phyloP scores from a whole-genome alignment of 495 filamentous ascomycete genomes.

The Penicillium egyptiacum region DNA sequence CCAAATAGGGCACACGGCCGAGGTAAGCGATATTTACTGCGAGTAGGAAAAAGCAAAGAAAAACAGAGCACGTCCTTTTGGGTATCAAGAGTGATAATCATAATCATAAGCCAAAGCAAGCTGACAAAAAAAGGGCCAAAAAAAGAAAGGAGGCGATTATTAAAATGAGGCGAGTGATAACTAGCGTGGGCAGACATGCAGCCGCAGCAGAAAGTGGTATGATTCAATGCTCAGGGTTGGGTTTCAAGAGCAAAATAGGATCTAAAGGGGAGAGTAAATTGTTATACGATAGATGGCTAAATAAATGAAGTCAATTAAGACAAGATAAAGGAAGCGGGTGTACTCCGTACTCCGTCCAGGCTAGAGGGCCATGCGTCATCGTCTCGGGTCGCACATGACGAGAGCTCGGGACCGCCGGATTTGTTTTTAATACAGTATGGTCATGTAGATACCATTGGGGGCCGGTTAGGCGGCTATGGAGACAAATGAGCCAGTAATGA shows the following conservation, averaged over 20 bases:
- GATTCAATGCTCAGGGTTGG: not conserved
- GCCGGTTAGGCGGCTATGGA: not conserved
- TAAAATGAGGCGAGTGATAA: slow-evolving; percentile 15
- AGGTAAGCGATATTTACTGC: slow-evolving; percentile 12
- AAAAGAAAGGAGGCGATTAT: slow-evolving; percentile 23
- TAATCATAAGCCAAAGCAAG: not conserved
- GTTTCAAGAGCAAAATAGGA: not conserved
- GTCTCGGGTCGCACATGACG: slow-evolving; percentile 27
- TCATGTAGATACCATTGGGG: slow-evolving; percentile 2
- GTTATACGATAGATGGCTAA: not conserved
- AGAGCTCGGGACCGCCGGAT: slow-evolving; percentile 30
- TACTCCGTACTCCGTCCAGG: no score
- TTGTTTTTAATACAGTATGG: slow-evolving; percentile 2
- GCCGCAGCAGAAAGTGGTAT: not conserved
- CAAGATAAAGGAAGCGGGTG: no score
- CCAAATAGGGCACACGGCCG: slow-evolving; percentile 33
- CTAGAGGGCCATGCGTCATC: slow-evolving; percentile 6
- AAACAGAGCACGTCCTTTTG: not conserved
- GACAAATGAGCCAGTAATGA: not conserved
- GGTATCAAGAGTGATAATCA: not conserved
- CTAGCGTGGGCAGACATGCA: slow-evolving; percentile 5
- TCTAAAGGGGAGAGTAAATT: not conserved
- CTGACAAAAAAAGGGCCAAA: slow-evolving; percentile 11
- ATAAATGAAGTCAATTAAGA: not conserved
- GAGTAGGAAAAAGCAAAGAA: slow-evolving; percentile 8